Conservation (phyloP, 2,329 filamentous ascomycete genomes). For the Phialophora chinensis region DNA sequence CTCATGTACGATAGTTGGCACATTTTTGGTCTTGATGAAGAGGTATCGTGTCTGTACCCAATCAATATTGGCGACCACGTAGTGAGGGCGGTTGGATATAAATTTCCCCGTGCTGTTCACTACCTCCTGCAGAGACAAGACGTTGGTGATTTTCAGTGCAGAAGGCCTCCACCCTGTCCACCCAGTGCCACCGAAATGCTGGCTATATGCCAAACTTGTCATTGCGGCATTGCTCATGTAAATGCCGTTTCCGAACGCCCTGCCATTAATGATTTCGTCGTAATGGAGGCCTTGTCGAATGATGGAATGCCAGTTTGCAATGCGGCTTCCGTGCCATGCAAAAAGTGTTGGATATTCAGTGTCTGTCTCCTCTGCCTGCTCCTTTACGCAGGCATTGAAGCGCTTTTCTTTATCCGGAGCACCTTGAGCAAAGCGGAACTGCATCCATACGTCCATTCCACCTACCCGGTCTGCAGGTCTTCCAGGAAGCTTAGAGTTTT, state of each 20-base stretch:
- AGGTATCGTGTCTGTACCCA: constrained; percentile 93
- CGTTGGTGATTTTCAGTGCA: constrained; percentile 61
- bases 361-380: constrained; percentile 47
- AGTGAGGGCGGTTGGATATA: constrained; percentile 60
- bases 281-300: constrained; percentile 82
- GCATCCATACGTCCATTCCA: constrained; percentile 71
- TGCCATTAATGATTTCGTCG: constrained; percentile 65
- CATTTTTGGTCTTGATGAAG: constrained; percentile 60
- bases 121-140: constrained; percentile 82
- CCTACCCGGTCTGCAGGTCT: constrained; percentile 58
- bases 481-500: background rate
- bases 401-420: constrained; percentile 83
- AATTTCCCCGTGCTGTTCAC: constrained; percentile 75
- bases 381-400: constrained; percentile 69
- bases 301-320: constrained; percentile 89
- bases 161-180: constrained; percentile 69
- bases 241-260: constrained; percentile 77
- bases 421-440: constrained; percentile 88
- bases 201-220: constrained; percentile 62
- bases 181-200: constrained; percentile 27
- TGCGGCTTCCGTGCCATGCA: constrained; percentile 80
- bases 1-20: constrained; percentile 29
- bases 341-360: constrained; percentile 72
- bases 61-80: constrained; percentile 75
- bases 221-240: constrained; percentile 72